Evolutionary conservation across 2,329 filamentous ascomycete genomes (phyloP), one percentile per base, ranked within the genome.

Genomic region (Xylaria multiplex): DNA sequence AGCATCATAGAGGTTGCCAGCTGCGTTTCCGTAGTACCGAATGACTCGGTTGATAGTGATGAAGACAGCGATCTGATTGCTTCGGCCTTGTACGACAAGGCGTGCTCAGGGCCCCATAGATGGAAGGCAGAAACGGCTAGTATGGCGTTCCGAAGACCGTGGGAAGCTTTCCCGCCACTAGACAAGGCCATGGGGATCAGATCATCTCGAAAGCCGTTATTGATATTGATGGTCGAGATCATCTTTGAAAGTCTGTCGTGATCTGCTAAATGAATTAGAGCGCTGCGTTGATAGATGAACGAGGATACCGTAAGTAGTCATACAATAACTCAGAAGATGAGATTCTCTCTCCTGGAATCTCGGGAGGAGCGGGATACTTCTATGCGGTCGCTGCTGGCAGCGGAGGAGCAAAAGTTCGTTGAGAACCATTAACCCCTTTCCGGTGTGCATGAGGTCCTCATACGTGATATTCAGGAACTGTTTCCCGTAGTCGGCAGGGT

Each of bases 1-100:
- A 84, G 77, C 82, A 84, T 84, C 82, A 84, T 82, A 7, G 80
- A 83, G 13, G 81, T 79, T 14, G 82, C 81, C 57, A 83, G 75
- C 64, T 83, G 81, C 7, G 76, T 77, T 56, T 80, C 77, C 6
- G 75, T 78, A 16, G 72, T 74, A n/a, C 66, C 71, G 13, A 70
- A 66, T 4, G 73, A 73, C 50, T 76, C 75, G 24, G 67, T 70
- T 14, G 71, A 70, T 35, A 84, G 71, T 3, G 81, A 81, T 8
- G 77, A 76, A 22, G 75, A 79, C 19, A 84, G 69, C 9, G 77
- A 71, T 19, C 76, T 75, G 43, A 84, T 79, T 0, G 82, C 81
- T 19, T 76, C 76, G 3, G 77, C 70, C 69, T 83, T 84, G 67
- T 83, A 80, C 4, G 76, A 74, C 42, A 83, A 68, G 14, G 82